Evolutionary conservation across 208 protist species (phyloP), one percentile per base, ranked within the genome.

Genomic region (Kentomonas sorsogonicus): DNA sequence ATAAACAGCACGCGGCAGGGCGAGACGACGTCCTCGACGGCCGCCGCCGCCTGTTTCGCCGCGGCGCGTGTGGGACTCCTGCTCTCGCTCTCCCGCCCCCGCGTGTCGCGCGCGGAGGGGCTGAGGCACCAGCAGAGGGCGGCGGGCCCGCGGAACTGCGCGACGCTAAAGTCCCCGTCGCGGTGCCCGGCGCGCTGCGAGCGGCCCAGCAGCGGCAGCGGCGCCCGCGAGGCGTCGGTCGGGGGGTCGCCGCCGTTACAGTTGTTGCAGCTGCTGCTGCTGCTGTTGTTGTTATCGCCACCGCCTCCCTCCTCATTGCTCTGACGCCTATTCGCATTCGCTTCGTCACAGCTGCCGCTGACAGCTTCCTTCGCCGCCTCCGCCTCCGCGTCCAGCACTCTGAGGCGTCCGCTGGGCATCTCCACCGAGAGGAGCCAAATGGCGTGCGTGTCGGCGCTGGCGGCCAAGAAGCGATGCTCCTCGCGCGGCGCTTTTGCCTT

Each of bases 61-160:
- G n/a, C n/a, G n/a, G n/a, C n/a, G n/a, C n/a, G n/a, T n/a, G n/a
- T n/a, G n/a, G n/a, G n/a, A n/a, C n/a, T n/a, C n/a, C n/a, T n/a
- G n/a, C n/a, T n/a, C n/a, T n/a, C n/a, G n/a, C n/a, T n/a, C n/a
- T n/a, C n/a, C n/a, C n/a, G n/a, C n/a, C n/a, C n/a, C n/a, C n/a
- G n/a, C 18, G 11, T 7, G 9, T 44, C 18, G 3, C 26, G 25
- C 7, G 4, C 39, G 30, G 31, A 13, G 13, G 51, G 50, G 11
- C 65, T 54, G 0, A 62, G 26, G 22, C 46, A 41, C 74, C 74
- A 81, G 60, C 74, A 81, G 3, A 81, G 29, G 10, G 69, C 51
- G 15, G 65, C 65, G 18, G 74, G 74, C 2, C 43, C 48, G 25
- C 61, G 7, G 41, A 81, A 76, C 23, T 63, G 65, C 1, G 68